A percentile compares a stretch with the other conserved stretches of the same genome.
Conservation (phyloP, 257 asterid genomes). For the Solanum sejunctum region DNA sequence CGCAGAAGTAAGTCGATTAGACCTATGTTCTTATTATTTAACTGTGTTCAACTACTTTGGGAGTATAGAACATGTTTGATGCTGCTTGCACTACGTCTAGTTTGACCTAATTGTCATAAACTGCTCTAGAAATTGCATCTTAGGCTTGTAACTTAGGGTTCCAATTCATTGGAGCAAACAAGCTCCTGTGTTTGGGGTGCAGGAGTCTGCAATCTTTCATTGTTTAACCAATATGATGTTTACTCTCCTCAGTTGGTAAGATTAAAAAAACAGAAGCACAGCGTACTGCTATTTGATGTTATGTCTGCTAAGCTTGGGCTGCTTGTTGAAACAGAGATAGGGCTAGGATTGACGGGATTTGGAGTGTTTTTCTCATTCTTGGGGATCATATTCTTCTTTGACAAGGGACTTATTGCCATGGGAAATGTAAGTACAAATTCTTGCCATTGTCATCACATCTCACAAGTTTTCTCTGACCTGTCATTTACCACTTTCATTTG, state of each 20-base stretch:
- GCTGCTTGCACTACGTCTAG: not conserved
- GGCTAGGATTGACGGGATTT: conserved; percentile 92
- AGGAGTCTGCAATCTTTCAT: not conserved
- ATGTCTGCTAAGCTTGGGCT: conserved; percentile 6
- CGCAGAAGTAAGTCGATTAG: conserved; percentile 42
- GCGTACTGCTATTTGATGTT: not conserved
- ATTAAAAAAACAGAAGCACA: not conserved
- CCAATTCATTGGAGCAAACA: not conserved
- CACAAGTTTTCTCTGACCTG: not conserved
- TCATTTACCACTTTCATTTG: not conserved
- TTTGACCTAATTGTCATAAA: not conserved
- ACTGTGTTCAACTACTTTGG: not conserved
- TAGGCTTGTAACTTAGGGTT: not conserved
- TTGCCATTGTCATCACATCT: not conserved
- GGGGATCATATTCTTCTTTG: conserved; percentile 81
- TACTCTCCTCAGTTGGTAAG: not conserved
- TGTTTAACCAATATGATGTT: not conserved
- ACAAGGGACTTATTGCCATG: conserved; percentile 91
- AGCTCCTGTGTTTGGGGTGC: not conserved
- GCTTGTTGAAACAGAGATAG: conserved; percentile 59
- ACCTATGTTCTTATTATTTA: not conserved
- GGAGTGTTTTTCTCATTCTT: conserved; percentile 81
- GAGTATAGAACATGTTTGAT: not conserved
- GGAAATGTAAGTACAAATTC: conserved; percentile 62
- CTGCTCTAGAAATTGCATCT: not conserved